Evolutionary conservation across 2,329 filamentous ascomycete species (phyloP), one percentile per base, ranked within the genome.

Genomic region (Fusarium incarnatum): DNA sequence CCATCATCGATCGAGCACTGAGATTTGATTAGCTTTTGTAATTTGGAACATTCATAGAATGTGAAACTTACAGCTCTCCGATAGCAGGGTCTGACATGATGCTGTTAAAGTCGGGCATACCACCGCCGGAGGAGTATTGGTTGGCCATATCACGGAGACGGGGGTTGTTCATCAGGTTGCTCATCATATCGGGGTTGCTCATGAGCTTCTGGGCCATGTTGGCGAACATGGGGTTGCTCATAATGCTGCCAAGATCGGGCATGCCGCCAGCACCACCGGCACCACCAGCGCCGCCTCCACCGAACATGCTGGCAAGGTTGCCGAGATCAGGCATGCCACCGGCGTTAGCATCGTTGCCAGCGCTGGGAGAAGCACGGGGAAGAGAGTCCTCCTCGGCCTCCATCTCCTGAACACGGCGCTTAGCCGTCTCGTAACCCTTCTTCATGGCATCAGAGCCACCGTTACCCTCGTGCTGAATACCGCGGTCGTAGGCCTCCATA

Each of bases 151-250:
- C 89, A 60, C 93, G 88, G 67, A 98, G 83, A 67, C 91, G 88
- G 5, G 96, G 96, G 85, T 99, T 98, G 85, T 86, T 94, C 94
- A 99, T 97, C 62, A 99, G 82, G 80, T 94, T 96, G 79, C 86
- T 88, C 89, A 98, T 92, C 85, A 94, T 89, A 12, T 97, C 93
- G 0, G 96, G 96, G 83, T 99, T 98, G 83, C 90, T 93, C 96
- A 98, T 98, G 58, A 99, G 82, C 81, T 93, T 97, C 85, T 98
- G 94, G 7, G 96, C 96, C 94, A 98, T 98, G 83, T 88, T 92
- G 53, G 94, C 89, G 83, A 99, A 97, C 96, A 98, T 98, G 59
- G 96, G 96, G 84, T 98, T 99, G 85, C 86, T 94, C 94, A 98
- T 97, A 80, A 99, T 90, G 69, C 89, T 88, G 70, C 89, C 83